These are phyloP conservation scores for Piper betle DNA, from an alignment of 164 flowering plant genomes.

Conservation along the genomic window DNA sequence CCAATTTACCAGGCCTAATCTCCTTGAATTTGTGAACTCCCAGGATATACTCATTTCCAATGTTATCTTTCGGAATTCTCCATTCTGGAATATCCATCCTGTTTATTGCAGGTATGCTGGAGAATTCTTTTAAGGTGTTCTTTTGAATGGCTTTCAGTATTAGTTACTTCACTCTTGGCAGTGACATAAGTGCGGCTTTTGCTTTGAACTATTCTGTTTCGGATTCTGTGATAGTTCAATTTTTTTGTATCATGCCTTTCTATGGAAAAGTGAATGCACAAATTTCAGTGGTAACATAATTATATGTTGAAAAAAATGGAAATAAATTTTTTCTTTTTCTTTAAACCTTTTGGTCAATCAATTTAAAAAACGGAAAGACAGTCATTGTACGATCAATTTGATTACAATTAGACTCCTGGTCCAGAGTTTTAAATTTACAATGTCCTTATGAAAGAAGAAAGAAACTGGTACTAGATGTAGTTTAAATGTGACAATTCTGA, in stretches of 20 bases:
- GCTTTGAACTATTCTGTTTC: too few relatives aligned
- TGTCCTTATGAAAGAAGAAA: neutral
- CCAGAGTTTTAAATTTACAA: neutral
- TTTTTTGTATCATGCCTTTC: too few relatives aligned
- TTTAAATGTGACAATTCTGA: neutral
- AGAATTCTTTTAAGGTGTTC: too few relatives aligned
- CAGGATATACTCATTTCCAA: slow-evolving; percentile 70
- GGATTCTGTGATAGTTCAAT: too few relatives aligned
- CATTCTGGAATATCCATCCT: slow-evolving; percentile 95
- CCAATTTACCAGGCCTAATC: slow-evolving; percentile 67
- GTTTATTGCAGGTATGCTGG: slow-evolving; percentile 66
- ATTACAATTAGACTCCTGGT: neutral
- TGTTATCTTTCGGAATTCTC: slow-evolving; percentile 70
- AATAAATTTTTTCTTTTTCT: too few relatives aligned
- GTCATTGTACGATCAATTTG: neutral
- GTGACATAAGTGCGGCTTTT: too few relatives aligned
- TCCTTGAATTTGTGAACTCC: slow-evolving; percentile 74
- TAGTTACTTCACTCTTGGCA: neutral
- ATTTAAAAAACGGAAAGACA: neutral
- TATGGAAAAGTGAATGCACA: too few relatives aligned
- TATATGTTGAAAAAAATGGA: too few relatives aligned
- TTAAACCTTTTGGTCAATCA: neutral
- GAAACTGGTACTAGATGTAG: too few relatives aligned
- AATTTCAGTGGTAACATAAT: too few relatives aligned
- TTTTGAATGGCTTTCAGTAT: neutral